Base-by-base conservation (phyloP, 2,329 filamentous ascomycete genomes). In the Aaosphaeria arxii region DNA sequence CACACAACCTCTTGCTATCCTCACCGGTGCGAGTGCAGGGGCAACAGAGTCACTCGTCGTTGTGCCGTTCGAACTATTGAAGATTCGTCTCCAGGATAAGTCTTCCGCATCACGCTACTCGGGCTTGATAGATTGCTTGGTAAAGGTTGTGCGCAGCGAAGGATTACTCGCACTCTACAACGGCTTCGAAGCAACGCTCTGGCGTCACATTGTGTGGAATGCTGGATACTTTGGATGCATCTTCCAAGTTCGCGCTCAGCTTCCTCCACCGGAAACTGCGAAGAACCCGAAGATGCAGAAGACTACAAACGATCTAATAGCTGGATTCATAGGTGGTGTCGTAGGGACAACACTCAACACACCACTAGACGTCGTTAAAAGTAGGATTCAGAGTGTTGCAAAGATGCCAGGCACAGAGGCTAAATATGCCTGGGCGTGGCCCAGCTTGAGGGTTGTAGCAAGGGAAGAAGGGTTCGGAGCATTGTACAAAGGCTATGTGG, bases 211-310 rank as follows among this genome's bases (percentile, higher is more conserved):
- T 5, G 61, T 66, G 5, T 66, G 62, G 61, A 66, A 66, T 33
- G 61, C 62, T 2, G 62, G 61, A 4, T 66, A 66, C 44, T 66
- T 66, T 51, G 62, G 62, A 5, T 66, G 62, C 38, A 64, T 66
- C 24, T 66, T 64, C 44, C 61, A 63, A 17, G 62, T 66, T 5
- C 51, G 62, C 11, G 51, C 53, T 11, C 55, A 58, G 45, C 30
- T 66, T 11, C 58, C 62, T 17, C 36, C 48, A 11, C 60, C 59
- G 7, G 38, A 45, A 2, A 44, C 35, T 6, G 45, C 47, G 17
- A 13, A 36, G 7, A 63, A 60, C 43, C 47, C 53, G 5, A 54
- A 56, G 38, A 43, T 50, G 32, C 58, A 62, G 45, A 66, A 64
- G 49, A 63, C 51, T 40, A 29, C 55, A 5, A 66, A 64, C 47